A percentile compares a stretch with the other conserved stretches of the same genome.
phyloP scores from a whole-genome alignment of 73 alveolate species.

The Tetrahymena elliotti region DNA sequence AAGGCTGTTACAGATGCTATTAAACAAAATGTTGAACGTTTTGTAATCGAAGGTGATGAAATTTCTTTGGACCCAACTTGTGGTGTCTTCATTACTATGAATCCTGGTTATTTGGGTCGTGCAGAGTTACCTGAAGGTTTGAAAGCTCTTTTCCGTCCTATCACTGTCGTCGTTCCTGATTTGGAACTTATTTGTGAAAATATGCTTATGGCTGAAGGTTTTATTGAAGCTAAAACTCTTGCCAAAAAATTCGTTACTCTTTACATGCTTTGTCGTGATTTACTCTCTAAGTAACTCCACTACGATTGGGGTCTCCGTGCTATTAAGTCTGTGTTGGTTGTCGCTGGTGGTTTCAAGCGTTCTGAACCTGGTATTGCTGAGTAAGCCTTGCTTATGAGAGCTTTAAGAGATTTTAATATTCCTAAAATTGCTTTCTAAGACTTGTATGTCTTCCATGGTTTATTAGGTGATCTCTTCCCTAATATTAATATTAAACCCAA shows the following conservation, averaged over 20 bases:
- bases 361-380: constrained; percentile 97
- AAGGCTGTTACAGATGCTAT: constrained; percentile 99
- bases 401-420: constrained; percentile 99
- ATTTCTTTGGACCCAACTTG: constrained; percentile 97
- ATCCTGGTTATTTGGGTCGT: constrained; percentile 99
- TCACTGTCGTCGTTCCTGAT: constrained; percentile 99
- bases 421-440: constrained; percentile 99
- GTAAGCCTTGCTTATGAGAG: constrained; percentile 99
- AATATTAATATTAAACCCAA: constrained; percentile 92
- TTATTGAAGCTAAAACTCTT: constrained; percentile 97
- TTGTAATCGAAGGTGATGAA: constrained; percentile 98
- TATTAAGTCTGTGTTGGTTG: constrained; percentile 99
- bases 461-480: constrained; percentile 97
- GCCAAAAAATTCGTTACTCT: constrained; percentile 98
- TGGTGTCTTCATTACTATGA: constrained; percentile 99
- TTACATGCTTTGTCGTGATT: constrained; percentile 95
- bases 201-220: constrained; percentile 99
- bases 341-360: constrained; percentile 99
- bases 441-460: constrained; percentile 96
- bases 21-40: constrained; percentile 65
- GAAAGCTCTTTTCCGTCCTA: constrained; percentile 99
- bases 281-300: constrained; percentile 86
- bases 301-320: constrained; percentile 99
- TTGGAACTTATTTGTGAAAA: constrained; percentile 99
- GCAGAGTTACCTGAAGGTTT: constrained; percentile 99